phyloP scores from a whole-genome alignment of 1,139 yeast genomes.

The Protomyces lactucae-debilis region DNA sequence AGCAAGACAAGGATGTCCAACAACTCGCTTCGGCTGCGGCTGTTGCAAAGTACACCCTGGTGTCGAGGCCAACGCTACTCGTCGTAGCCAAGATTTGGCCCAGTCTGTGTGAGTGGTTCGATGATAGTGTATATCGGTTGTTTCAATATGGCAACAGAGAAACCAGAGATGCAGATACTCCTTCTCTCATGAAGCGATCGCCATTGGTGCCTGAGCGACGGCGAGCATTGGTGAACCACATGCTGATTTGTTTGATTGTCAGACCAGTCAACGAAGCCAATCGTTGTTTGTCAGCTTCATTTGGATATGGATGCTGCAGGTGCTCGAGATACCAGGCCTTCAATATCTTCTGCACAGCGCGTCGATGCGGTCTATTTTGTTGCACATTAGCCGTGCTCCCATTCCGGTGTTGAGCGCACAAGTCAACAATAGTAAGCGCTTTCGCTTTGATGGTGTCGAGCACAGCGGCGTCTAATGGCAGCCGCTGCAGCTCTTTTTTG shows the following conservation, averaged over 20 bases:
- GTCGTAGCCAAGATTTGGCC: no score
- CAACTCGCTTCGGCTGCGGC: no score
- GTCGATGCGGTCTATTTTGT: not conserved
- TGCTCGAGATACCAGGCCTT: conserved; percentile 82
- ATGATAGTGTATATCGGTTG: no score
- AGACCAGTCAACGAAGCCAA: conserved; percentile 78
- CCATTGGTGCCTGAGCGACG: conserved; percentile 59
- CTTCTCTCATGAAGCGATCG: conserved; percentile 36
- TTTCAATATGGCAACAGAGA: not conserved
- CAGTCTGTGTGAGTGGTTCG: no score
- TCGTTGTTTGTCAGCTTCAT: conserved; percentile 78
- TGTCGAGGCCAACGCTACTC: no score
- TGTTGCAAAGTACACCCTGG: no score
- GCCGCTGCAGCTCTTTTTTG: not conserved
- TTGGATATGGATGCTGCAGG: conserved; percentile 89
- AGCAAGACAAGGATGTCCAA: no score
- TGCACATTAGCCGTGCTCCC: not conserved
- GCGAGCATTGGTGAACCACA: conserved; percentile 96
- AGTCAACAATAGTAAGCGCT: not conserved
- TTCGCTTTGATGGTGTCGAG: not conserved
- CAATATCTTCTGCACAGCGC: conserved; percentile 43
- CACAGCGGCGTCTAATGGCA: not conserved
- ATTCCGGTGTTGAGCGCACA: not conserved
- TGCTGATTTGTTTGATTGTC: conserved; percentile 83
- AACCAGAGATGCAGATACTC: not conserved